These are phyloP conservation scores for Heliosperma pusillum DNA, from an alignment of 148 eudicot species.

Conservation along the genomic window DNA sequence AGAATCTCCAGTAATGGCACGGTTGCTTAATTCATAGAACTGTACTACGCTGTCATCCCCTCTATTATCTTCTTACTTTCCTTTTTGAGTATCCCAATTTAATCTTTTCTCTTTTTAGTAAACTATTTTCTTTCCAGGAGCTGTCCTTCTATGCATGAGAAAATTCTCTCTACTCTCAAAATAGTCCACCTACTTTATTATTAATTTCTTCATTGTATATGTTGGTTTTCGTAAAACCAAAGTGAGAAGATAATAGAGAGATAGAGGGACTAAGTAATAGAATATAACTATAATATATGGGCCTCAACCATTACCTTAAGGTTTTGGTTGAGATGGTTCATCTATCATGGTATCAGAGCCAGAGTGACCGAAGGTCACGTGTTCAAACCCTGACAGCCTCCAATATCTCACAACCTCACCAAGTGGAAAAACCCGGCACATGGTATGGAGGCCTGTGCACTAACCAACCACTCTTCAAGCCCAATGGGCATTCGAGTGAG, in stretches of 20 bases:
- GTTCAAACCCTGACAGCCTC: too few species aligned
- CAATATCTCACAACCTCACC: too few species aligned
- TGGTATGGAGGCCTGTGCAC: too few species aligned
- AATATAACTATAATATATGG: too few species aligned
- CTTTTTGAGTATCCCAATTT: neutral
- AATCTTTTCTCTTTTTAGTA: neutral
- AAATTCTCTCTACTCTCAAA: neutral
- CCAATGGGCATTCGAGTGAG: too few species aligned
- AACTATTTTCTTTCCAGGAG: neutral
- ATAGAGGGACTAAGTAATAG: neutral
- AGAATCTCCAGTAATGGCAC: neutral
- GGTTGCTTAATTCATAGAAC: neutral
- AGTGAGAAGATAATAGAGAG: neutral
- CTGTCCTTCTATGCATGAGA: neutral
- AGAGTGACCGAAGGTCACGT: too few species aligned
- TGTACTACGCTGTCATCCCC: neutral
- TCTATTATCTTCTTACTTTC: neutral
- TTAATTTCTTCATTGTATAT: neutral
- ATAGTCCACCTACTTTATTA: neutral
- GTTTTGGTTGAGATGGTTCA: too few species aligned
- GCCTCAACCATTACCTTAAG: too few species aligned
- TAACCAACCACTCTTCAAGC: too few species aligned
- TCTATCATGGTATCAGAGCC: too few species aligned
- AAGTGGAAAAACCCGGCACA: too few species aligned
- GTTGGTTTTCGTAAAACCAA: neutral